Percentiles rank a stretch among this genome's conserved stretches.
Evolutionary conservation across 768 basidiomycete genomes (phyloP).

Genomic region (Phlebiopsis flavidoalba): DNA sequence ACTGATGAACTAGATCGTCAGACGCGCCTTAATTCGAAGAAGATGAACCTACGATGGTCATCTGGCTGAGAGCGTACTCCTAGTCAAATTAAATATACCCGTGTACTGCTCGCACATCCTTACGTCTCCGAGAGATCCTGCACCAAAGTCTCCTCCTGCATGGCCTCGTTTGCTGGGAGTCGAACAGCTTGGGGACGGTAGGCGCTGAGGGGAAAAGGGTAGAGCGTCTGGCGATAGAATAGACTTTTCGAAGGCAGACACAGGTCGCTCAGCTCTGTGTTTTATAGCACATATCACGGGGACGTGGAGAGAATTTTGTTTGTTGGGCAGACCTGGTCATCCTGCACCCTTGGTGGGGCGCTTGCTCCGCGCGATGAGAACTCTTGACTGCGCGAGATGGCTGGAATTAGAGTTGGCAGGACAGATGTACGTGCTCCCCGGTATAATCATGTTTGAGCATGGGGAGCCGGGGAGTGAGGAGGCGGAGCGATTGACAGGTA

Average conservation of each 20-base stretch:
- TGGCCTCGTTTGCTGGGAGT: background rate
- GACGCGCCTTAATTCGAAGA: background rate
- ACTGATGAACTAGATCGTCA: constrained; percentile 26
- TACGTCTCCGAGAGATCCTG: constrained; percentile 9
- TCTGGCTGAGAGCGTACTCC: background rate
- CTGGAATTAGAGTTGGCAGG: too few relatives aligned
- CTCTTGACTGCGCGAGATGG: too few relatives aligned
- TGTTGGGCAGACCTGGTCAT: background rate
- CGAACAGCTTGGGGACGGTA: background rate
- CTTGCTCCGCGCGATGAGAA: too few relatives aligned
- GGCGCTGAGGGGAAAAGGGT: background rate
- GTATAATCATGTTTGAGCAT: too few relatives aligned
- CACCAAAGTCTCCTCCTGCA: background rate
- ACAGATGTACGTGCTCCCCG: too few relatives aligned
- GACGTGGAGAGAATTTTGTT: background rate
- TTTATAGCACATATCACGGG: background rate
- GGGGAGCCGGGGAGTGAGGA: too few relatives aligned
- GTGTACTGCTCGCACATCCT: too few relatives aligned
- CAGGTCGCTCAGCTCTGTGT: background rate
- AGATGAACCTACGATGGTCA: constrained; percentile 5
- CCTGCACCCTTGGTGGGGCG: too few relatives aligned
- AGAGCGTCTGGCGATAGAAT: background rate
- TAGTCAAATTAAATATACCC: too few relatives aligned
- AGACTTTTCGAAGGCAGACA: background rate
- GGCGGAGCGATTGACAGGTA: too few relatives aligned